Conservation (phyloP, 345 rosid species). For the Rhizophora mangle region DNA sequence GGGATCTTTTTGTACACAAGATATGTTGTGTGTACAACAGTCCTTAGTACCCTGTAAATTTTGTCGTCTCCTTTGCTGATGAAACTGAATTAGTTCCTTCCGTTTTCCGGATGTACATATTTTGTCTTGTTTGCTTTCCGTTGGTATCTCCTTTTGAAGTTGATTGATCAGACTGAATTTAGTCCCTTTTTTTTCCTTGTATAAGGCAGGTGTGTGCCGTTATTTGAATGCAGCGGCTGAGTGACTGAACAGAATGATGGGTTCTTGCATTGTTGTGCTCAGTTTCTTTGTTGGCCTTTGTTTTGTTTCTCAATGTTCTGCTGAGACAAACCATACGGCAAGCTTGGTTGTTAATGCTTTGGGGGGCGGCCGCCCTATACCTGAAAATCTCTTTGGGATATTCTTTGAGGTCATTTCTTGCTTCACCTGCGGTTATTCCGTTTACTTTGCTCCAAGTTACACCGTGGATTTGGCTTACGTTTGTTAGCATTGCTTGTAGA, state of each 20-base stretch:
- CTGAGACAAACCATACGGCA: slow-evolving; percentile 32
- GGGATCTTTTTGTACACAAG: not conserved
- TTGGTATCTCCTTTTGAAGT: slow-evolving; percentile 12
- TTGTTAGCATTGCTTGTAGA: no score
- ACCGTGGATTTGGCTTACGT: not conserved
- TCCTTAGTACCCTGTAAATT: not conserved
- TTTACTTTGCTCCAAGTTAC: not conserved
- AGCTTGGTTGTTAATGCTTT: slow-evolving; percentile 61
- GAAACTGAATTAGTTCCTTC: not conserved
- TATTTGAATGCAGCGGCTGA: slow-evolving; percentile 29
- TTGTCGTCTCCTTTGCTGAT: not conserved
- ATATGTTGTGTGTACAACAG: not conserved
- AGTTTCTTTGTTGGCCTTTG: slow-evolving; percentile 43
- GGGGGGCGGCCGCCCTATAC: slow-evolving; percentile 40
- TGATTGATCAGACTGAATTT: slow-evolving; percentile 17
- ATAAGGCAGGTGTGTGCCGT: slow-evolving; percentile 18
- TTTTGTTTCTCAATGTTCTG: slow-evolving; percentile 45
- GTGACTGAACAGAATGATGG: slow-evolving; percentile 27
- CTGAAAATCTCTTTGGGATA: slow-evolving; percentile 80
- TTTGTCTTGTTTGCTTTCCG: not conserved
- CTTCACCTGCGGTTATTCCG: not conserved
- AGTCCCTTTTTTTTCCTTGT: slow-evolving; percentile 9
- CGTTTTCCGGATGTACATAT: not conserved
- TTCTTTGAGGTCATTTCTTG: slow-evolving; percentile 72
- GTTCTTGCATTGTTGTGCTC: slow-evolving; percentile 29